Evolutionary conservation across 1,139 yeast species (phyloP), one percentile per base, ranked within the genome.

Genomic region (Yamadazyma atlantica): DNA sequence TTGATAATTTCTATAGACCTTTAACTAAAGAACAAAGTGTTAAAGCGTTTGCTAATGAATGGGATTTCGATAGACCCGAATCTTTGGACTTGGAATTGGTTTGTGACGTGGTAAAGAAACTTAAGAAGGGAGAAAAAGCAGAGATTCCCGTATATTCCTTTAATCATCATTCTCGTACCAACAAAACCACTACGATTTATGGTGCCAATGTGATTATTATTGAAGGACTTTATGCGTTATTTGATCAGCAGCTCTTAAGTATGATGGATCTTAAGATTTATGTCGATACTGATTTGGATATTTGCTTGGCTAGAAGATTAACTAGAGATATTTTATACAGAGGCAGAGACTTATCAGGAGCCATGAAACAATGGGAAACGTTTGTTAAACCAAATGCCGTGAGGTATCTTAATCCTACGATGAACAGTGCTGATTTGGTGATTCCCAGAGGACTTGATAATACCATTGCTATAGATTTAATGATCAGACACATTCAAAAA

Each of bases 311-410:
- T 2, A 73, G 98, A 50, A 72, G 98, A 51, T 66, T 92, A 35
- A 78, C 88, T 5, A 72, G 98, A 51, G 98, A 92, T 58, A 89
- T 89, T 37, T 69, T 86, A 15, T 81, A 82, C 44, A 70, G 98
- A 44, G 96, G 95, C 1, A 69, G 98, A 45, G 96, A 89, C 51
- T 65, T 90, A 29, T 69, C 66, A 3, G 95, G 96, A 1, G 85
- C 90, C 22, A 74, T 92, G 48, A 73, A 78, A 45, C 98, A 92
- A 56, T 92, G 97, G 97, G 84, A 85, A 48, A 64, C 67, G 17
- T 90, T 83, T 60, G 98, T 92, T 26, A 92, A 90, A 57, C 98
- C 98, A 12, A 87, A 89, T 57, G 90, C 95, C 9, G 90, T 83
- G 16, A 67, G 80, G 33, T 78, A 74, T 50, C 83, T 92, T 16